Evolutionary conservation across 305 asterid genomes (phyloP).

Genomic region (Petunia hybrid): DNA sequence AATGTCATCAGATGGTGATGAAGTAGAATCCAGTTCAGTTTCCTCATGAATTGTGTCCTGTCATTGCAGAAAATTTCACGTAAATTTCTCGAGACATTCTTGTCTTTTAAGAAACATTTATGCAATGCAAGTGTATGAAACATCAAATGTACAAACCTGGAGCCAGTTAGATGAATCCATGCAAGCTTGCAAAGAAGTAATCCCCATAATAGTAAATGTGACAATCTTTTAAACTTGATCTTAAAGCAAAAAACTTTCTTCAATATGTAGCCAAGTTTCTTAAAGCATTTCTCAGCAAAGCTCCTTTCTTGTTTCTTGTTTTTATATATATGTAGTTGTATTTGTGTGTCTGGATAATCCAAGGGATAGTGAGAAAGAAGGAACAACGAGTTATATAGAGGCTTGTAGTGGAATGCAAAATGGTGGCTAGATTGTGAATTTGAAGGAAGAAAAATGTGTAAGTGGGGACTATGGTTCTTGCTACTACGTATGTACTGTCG

Average conservation of each 20-base stretch:
- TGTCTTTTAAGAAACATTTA: not conserved
- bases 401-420: constrained; percentile 40
- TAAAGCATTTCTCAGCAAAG: not conserved
- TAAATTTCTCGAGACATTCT: not conserved
- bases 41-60: constrained; percentile 80
- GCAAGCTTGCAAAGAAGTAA: constrained; percentile 90
- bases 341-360: not conserved
- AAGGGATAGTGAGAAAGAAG: constrained; percentile 32
- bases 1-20: constrained; percentile 65
- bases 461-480: constrained; percentile 45
- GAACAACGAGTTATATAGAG: constrained; percentile 25
- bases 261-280: not conserved
- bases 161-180: constrained; percentile 95
- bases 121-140: not conserved
- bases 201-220: constrained; percentile 51
- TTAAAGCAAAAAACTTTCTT: not conserved
- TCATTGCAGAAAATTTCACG: constrained; percentile 20
- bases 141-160: constrained; percentile 51
- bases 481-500: constrained; percentile 35
- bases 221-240: constrained; percentile 20
- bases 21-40: constrained; percentile 58
- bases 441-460: constrained; percentile 76
- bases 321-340: not conserved
- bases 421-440: constrained; percentile 61
- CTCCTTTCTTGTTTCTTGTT: not conserved